Percentiles rank a stretch among this genome's conserved stretches.
Evolutionary conservation across 495 filamentous ascomycete species (phyloP).

Genomic region (Talaromyces wortmannii): DNA sequence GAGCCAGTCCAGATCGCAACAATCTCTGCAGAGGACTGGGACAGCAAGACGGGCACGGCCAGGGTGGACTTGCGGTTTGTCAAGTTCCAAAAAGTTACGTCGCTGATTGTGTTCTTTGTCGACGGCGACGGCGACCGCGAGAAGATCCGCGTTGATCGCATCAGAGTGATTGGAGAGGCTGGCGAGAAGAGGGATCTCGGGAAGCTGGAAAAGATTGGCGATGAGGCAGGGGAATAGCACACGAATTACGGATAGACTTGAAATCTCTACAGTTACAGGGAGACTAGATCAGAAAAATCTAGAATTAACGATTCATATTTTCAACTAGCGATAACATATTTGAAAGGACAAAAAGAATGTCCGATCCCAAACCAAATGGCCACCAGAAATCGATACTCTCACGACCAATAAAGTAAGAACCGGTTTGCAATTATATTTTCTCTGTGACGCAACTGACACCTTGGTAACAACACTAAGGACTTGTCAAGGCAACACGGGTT

Average conservation of each 20-base stretch:
- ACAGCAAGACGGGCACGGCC: constrained; percentile 73
- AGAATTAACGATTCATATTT: not conserved
- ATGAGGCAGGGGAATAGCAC: constrained; percentile 58
- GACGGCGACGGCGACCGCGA: constrained; percentile 83
- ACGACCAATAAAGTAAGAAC: constrained; percentile 46
- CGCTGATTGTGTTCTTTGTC: constrained; percentile 80
- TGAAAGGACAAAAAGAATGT: constrained; percentile 20
- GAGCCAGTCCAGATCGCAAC: constrained; percentile 68
- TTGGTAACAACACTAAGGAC: constrained; percentile 29
- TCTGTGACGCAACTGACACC: constrained; percentile 60
- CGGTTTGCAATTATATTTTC: constrained; percentile 51
- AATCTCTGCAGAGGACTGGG: constrained; percentile 75
- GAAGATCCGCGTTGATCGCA: constrained; percentile 77
- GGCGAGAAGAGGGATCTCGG: constrained; percentile 89
- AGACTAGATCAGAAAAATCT: not conserved
- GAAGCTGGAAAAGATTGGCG: constrained; percentile 91
- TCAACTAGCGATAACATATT: not conserved
- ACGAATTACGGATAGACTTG: constrained; percentile 3
- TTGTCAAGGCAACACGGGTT: constrained; percentile 49
- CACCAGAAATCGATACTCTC: constrained; percentile 30
- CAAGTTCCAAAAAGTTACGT: constrained; percentile 91
- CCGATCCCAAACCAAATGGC: constrained; percentile 46
- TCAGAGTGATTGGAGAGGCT: constrained; percentile 84
- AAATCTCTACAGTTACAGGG: no score
- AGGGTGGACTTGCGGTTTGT: constrained; percentile 82